Conservation (phyloP, 768 basidiomycete species). For the Candolleomyces aberdarensis region DNA sequence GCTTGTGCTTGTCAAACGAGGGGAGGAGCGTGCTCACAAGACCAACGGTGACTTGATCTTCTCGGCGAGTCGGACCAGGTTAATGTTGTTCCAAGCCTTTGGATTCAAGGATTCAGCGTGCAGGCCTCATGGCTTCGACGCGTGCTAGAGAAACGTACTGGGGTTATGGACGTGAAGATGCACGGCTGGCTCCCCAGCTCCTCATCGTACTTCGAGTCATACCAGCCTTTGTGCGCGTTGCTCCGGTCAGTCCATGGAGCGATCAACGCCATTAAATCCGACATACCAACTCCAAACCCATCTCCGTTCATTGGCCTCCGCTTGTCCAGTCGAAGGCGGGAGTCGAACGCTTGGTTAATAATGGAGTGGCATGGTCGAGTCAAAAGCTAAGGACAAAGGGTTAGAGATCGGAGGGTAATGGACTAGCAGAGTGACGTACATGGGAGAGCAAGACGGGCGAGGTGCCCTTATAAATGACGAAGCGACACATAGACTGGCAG, state of each 20-base stretch:
- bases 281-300: constrained; percentile 91
- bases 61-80: constrained; percentile 90
- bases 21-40: constrained; percentile 54
- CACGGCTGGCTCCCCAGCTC: constrained; percentile 87
- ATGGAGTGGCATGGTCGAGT: constrained; percentile 94
- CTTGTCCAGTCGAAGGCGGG: constrained; percentile 77
- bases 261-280: neutral
- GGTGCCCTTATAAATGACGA: constrained; percentile 94
- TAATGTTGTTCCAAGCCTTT: constrained; percentile 96
- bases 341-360: constrained; percentile 97
- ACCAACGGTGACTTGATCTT: constrained; percentile 96
- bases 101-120: neutral
- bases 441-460: constrained; percentile 90
- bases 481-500: constrained; percentile 66
- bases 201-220: constrained; percentile 80
- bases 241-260: neutral
- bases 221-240: constrained; percentile 67
- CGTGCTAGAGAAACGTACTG: constrained; percentile 40
- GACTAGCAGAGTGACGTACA: constrained; percentile 36
- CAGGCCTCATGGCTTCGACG: neutral
- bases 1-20: neutral
- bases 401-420: constrained; percentile 2
- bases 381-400: constrained; percentile 53
- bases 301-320: constrained; percentile 91
- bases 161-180: constrained; percentile 93